Evolutionary conservation across 1,284 basidiomycete genomes (phyloP), one percentile per base, ranked within the genome.

Genomic region (Cryptococcus sp.): DNA sequence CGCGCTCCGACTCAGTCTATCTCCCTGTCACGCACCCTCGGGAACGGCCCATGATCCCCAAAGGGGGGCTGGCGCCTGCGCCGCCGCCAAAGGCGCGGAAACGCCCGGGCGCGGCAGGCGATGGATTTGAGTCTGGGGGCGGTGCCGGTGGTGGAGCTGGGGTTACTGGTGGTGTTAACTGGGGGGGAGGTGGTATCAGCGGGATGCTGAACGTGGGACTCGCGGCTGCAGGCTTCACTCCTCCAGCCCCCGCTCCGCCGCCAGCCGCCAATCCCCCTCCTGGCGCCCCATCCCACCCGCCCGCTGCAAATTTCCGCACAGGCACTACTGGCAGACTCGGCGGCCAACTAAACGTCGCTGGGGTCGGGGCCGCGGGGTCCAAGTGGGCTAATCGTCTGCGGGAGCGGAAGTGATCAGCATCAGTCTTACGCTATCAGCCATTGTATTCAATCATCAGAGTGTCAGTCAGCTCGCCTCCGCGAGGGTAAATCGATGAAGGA

Each of bases 21-120:
- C 42, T 69, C 3, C 44, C 61, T 4, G 53, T 70, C 1, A 66
- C 63, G 7, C 50, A 52, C 46, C 67, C 68, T 8, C 55, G 56
- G 40, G 64, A 67, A 28, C 52, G 67, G 46, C 69, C 67, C 2
- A 64, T 55, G 21, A 67, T 70, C 28, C 49, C 59, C 9, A 48
- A 24, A 21, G 57, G 53, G 0, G 47, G 52, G 36, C 28, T 53
- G 39, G 52, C 44, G 16, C 52, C 52, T 4, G 46, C 52, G 21
- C 56, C 52, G 1, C 38, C 46, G 9, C 35, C 48, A 18, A 56
- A 38, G 39, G 46, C 15, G 13, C 49, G 36, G 48, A 39, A 24
- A 23, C 4, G 28, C 28, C 9, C 28, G 9, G 28, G 5, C 28
- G 12, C 20, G 5, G 37, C 37, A 18, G 44, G 35, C 15, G 42